phyloP scores from a whole-genome alignment of 1,284 basidiomycete genomes.

The Cutaneotrichosporon spelunceum region DNA sequence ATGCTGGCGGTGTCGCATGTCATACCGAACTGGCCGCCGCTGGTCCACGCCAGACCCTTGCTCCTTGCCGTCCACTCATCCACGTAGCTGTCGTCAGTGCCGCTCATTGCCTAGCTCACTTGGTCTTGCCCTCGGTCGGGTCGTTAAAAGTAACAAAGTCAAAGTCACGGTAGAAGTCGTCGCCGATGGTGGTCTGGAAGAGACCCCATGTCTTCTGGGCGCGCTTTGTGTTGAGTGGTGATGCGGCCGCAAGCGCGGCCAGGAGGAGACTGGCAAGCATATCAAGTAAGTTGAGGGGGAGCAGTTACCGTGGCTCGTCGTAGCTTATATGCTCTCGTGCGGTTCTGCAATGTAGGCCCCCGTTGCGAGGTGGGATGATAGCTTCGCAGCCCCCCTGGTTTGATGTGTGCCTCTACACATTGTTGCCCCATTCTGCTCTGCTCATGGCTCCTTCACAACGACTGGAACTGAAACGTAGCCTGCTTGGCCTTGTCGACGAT shows the following conservation, averaged over 20 bases:
- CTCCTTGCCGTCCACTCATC: neutral
- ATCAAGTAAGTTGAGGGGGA: neutral
- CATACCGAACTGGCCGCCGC: slow-evolving; percentile 29
- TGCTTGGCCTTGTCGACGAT: neutral
- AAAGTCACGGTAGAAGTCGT: slow-evolving; percentile 11
- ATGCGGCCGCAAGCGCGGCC: neutral
- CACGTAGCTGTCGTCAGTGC: neutral
- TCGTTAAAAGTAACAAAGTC: slow-evolving; percentile 13
- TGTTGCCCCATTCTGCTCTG: neutral
- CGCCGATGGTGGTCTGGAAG: slow-evolving; percentile 7
- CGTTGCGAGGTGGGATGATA: neutral
- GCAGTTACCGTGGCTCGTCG: neutral
- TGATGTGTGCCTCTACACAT: neutral
- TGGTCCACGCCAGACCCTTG: slow-evolving; percentile 12
- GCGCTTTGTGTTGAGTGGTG: neutral
- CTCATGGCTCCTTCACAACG: neutral
- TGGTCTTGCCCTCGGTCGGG: slow-evolving; percentile 15
- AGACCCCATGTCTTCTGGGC: neutral
- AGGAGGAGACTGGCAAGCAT: neutral
- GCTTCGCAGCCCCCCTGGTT: neutral
- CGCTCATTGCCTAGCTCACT: slow-evolving; percentile 7
- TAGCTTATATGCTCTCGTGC: neutral
- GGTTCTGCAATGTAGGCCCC: neutral
- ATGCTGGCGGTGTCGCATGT: slow-evolving; percentile 32
- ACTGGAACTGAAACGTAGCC: neutral